Conservation (phyloP, 2,329 filamentous ascomycete species). For the Plenodomus tracheiphilus region DNA sequence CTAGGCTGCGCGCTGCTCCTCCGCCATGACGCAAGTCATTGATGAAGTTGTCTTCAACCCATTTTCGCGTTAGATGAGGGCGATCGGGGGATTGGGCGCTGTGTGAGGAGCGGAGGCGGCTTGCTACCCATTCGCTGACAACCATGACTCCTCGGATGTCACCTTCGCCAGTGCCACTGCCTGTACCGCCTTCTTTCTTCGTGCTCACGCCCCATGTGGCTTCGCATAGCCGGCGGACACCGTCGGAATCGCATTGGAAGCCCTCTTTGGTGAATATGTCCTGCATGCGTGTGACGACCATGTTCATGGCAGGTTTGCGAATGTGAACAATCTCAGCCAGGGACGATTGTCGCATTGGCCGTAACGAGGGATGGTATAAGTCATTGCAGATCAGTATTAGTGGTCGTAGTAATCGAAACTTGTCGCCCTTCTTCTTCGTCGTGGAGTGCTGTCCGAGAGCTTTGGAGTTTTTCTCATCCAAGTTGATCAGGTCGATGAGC, state of each 20-base stretch:
- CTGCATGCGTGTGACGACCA: conserved; percentile 80
- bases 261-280: conserved; percentile 86
- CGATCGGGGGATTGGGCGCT: conserved; percentile 42
- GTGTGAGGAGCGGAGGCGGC: conserved; percentile 60
- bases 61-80: conserved; percentile 67
- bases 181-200: conserved; percentile 66
- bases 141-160: conserved; percentile 85
- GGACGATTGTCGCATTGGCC: conserved; percentile 79
- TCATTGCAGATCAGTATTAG: conserved; percentile 97
- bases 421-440: conserved; percentile 76
- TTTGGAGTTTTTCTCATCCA: conserved; percentile 79
- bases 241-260: conserved; percentile 85
- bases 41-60: conserved; percentile 74
- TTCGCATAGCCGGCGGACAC: conserved; percentile 81
- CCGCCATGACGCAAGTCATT: conserved; percentile 70
- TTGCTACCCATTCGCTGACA: conserved; percentile 82
- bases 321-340: conserved; percentile 92
- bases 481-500: conserved; percentile 82
- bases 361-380: conserved; percentile 86
- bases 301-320: conserved; percentile 83
- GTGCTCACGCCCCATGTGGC: conserved; percentile 78
- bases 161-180: conserved; percentile 66
- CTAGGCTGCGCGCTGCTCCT: conserved; percentile 70
- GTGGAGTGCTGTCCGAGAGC: conserved; percentile 41
- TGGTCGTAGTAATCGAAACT: conserved; percentile 83